These are phyloP conservation scores for Myriosclerotinia scirpicola DNA, from an alignment of 2,329 filamentous ascomycete species.

Conservation along the genomic window DNA sequence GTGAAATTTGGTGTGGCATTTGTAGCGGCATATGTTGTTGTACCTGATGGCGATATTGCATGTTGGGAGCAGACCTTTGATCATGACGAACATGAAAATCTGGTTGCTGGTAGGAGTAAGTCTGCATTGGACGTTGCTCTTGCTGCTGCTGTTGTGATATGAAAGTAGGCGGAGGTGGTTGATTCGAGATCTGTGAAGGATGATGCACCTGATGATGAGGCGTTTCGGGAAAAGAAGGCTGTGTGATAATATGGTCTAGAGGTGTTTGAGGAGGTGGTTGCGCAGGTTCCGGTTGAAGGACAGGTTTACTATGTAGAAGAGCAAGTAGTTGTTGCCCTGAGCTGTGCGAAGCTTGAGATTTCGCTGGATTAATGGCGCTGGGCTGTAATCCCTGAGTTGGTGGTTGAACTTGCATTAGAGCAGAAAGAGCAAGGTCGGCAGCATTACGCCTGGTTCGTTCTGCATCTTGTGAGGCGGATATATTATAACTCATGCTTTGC, in stretches of 20 bases:
- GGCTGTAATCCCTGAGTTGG: conserved; percentile 51
- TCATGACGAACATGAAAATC: conserved; percentile 26
- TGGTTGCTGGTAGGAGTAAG: conserved; percentile 35
- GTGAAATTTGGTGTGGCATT: conserved; percentile 1
- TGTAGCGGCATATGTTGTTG: conserved; percentile 28
- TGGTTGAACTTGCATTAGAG: conserved; percentile 56
- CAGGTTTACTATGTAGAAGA: conserved; percentile 47
- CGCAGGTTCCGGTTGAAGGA: conserved; percentile 25
- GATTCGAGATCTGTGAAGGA: conserved; percentile 47
- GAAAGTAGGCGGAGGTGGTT: conserved; percentile 52
- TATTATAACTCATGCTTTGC: conserved; percentile 18
- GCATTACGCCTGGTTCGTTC: conserved; percentile 16
- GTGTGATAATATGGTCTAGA: conserved; percentile 52
- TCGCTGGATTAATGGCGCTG: conserved; percentile 24
- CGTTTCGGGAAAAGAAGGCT: conserved; percentile 54
- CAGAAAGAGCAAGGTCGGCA: conserved; percentile 48
- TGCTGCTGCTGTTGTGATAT: conserved; percentile 43
- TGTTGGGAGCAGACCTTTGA: conserved; percentile 2
- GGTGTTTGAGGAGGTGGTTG: conserved; percentile 51
- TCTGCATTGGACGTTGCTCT: conserved; percentile 4
- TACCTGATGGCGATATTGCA: conserved; percentile 17
- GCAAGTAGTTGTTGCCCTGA: conserved; percentile 53
- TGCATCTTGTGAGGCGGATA: conserved; percentile 27
- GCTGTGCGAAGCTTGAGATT: conserved; percentile 35
- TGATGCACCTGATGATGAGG: conserved; percentile 59